These are phyloP conservation scores for Cystobasidium onofrii DNA, from an alignment of 768 basidiomycete genomes.

Conservation along the genomic window DNA sequence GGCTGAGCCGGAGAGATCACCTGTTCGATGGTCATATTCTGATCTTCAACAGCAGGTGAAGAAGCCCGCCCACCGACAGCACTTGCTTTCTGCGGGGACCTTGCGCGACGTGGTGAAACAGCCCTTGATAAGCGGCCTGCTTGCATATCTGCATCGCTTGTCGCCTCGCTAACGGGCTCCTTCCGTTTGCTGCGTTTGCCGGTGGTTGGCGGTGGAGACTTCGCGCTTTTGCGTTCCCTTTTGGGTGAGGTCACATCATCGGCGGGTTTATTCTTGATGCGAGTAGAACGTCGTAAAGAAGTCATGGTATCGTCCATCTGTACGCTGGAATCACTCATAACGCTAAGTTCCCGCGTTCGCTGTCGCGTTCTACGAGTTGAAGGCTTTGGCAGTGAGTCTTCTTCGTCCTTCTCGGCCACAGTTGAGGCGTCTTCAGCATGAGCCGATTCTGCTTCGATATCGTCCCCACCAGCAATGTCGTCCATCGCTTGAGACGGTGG, in stretches of 20 bases:
- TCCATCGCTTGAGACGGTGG: neutral
- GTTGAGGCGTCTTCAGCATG: neutral
- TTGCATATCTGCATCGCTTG: neutral
- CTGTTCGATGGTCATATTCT: neutral
- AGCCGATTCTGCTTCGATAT: neutral
- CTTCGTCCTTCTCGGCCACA: neutral
- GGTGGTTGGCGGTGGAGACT: neutral
- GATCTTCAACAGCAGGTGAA: neutral
- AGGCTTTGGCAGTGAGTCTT: constrained; percentile 7
- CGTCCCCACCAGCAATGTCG: neutral
- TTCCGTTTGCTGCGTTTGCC: neutral
- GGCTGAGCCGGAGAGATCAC: neutral
- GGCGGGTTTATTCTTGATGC: neutral
- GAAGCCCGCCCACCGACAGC: neutral
- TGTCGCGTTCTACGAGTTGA: constrained; percentile 4
- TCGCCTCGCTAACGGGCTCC: neutral
- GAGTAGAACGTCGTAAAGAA: neutral
- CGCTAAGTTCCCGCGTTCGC: constrained; percentile 19
- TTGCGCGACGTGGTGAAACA: neutral
- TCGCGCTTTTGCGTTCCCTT: constrained; percentile 8
- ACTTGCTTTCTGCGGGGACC: neutral
- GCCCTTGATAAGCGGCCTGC: neutral
- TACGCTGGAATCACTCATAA: constrained; percentile 12
- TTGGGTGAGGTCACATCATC: neutral
- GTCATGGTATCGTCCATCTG: neutral